phyloP scores from a whole-genome alignment of 352 stramenopile species.

The Phytopythium delawarense region DNA sequence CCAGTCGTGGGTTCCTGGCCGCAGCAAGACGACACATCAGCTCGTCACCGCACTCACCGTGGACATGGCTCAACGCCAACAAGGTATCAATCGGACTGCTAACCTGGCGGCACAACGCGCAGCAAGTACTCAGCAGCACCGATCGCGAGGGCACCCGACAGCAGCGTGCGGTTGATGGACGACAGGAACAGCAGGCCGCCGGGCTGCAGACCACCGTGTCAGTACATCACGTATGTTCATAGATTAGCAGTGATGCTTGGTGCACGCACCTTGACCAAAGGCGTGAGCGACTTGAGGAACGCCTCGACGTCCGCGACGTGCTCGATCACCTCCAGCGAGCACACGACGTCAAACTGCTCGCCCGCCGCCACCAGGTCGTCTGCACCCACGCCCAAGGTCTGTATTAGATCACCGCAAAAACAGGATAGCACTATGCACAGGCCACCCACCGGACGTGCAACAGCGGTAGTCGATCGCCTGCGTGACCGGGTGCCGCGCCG shows the following conservation, averaged over 20 bases:
- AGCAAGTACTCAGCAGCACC: constrained; percentile 77
- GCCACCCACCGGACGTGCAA: constrained; percentile 57
- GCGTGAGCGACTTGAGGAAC: constrained; percentile 72
- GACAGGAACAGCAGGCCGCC: constrained; percentile 80
- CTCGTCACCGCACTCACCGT: neutral
- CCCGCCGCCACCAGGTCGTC: constrained; percentile 67
- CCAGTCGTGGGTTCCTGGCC: constrained; percentile 75
- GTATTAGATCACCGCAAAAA: neutral
- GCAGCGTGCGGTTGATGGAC: constrained; percentile 77
- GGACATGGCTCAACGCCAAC: neutral
- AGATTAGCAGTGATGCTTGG: neutral
- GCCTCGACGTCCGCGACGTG: constrained; percentile 66
- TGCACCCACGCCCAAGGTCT: constrained; percentile 9
- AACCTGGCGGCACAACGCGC: constrained; percentile 60
- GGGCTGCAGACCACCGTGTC: constrained; percentile 26
- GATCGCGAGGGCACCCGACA: constrained; percentile 65
- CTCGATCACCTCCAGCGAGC: constrained; percentile 83
- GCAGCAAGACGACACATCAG: neutral
- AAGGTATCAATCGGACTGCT: neutral
- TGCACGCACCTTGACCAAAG: constrained; percentile 65
- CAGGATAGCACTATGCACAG: neutral
- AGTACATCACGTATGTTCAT: neutral
- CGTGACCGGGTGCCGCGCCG: constrained; percentile 42
- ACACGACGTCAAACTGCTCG: constrained; percentile 83
- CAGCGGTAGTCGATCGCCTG: constrained; percentile 75